These are phyloP conservation scores for Suillus subaureus DNA, from an alignment of 768 basidiomycete genomes.

Conservation along the genomic window DNA sequence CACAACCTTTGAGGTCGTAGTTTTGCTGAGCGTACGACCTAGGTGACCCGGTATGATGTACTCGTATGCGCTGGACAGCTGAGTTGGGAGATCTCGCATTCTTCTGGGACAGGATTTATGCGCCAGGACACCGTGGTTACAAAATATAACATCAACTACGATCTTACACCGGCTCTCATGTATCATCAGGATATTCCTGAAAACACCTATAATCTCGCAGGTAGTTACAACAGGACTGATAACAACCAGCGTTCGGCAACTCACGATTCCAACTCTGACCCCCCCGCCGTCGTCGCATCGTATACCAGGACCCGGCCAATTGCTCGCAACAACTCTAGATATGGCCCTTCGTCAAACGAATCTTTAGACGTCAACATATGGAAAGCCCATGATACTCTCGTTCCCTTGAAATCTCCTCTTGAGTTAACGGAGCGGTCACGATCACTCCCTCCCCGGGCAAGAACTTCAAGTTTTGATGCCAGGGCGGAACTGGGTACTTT, in stretches of 20 bases:
- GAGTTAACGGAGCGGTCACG: background rate
- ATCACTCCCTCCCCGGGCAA: background rate
- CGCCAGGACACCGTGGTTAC: background rate
- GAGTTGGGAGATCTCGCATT: conserved; percentile 23
- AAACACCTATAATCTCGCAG: background rate
- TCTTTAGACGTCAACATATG: background rate
- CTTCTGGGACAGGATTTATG: background rate
- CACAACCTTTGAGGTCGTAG: background rate
- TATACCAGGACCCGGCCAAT: background rate
- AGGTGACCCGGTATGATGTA: conserved; percentile 31
- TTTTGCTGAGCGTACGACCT: background rate
- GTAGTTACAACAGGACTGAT: background rate
- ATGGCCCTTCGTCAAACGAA: background rate
- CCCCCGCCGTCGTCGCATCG: background rate
- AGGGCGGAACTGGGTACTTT: background rate
- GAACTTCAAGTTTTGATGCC: background rate
- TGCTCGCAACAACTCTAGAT: background rate
- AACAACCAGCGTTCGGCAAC: background rate
- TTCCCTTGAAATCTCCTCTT: background rate
- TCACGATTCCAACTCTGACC: background rate
- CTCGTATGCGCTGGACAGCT: conserved; percentile 31
- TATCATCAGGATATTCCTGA: background rate
- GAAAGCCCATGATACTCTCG: background rate
- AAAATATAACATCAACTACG: background rate
- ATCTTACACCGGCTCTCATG: background rate